Conservation (phyloP, 2,329 filamentous ascomycete genomes). For the Tolypocladium amazonense region DNA sequence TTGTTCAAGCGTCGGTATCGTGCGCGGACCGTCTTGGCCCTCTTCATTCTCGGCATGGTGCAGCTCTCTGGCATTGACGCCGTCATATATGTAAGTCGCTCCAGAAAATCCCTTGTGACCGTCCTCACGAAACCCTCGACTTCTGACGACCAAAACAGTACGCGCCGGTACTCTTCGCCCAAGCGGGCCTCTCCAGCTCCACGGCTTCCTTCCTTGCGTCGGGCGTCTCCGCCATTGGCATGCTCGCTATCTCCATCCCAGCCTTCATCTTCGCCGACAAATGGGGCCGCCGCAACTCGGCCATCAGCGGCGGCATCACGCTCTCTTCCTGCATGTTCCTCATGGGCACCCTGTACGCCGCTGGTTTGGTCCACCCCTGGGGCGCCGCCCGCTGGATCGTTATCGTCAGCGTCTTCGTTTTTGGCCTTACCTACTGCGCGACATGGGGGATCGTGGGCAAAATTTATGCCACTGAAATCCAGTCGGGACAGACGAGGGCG, state of each 20-base stretch:
- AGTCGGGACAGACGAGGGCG: not conserved
- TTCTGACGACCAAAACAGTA: not conserved
- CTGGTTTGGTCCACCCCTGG: not conserved
- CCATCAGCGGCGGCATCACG: not conserved
- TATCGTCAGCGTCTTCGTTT: not conserved
- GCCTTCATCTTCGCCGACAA: not conserved
- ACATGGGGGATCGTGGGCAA: not conserved
- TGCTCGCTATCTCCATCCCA: not conserved
- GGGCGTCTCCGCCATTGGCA: not conserved
- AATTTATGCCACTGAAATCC: not conserved
- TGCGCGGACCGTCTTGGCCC: not conserved
- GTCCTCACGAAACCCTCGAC: not conserved
- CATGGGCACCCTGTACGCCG: not conserved
- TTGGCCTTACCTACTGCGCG: not conserved
- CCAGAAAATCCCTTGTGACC: not conserved
- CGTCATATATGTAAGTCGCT: not conserved
- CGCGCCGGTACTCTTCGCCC: not conserved
- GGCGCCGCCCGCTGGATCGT: not conserved
- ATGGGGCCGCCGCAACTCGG: not conserved
- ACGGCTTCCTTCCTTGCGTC: not conserved
- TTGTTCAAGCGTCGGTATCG: not conserved
- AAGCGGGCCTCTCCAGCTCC: not conserved
- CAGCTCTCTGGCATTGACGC: not conserved
- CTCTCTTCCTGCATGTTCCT: not conserved
- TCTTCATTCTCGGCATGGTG: not conserved